Evolutionary conservation across 805 yeast species (phyloP).

Genomic region (Metahyphopichia silvanorum): DNA sequence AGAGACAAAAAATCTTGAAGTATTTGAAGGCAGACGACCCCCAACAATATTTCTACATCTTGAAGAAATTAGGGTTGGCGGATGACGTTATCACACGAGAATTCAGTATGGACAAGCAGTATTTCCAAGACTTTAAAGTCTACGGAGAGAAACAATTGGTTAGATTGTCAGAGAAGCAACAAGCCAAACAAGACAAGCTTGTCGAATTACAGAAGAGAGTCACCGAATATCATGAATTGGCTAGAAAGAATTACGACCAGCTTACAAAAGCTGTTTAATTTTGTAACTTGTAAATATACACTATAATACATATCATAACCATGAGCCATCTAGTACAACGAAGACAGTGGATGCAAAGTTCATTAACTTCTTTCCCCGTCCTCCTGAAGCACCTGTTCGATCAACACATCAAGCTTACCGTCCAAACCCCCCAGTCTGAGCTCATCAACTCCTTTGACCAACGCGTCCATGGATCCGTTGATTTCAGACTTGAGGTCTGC

Average conservation of each 20-base stretch:
- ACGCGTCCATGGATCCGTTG: conserved; percentile 14
- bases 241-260: conserved; percentile 30
- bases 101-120: conserved; percentile 74
- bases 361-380: background rate
- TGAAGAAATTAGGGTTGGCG: conserved; percentile 82
- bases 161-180: conserved; percentile 38
- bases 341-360: too few relatives aligned
- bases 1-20: conserved; percentile 77
- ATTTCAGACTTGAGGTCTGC: conserved; percentile 17
- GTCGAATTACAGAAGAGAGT: conserved; percentile 39
- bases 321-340: too few relatives aligned
- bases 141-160: conserved; percentile 73
- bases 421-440: conserved; percentile 14
- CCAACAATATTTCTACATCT: conserved; percentile 77
- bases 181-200: conserved; percentile 25
- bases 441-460: conserved; percentile 17
- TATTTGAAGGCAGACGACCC: conserved; percentile 82
- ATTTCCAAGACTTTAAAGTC: conserved; percentile 73
- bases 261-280: conserved; percentile 1
- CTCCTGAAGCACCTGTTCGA: conserved; percentile 6
- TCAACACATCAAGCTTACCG: conserved; percentile 20
- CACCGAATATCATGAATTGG: conserved; percentile 33
- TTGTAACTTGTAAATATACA: conserved; percentile 1
- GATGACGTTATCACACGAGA: conserved; percentile 77
- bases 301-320: conserved; percentile 2